Conservation (phyloP, 768 basidiomycete genomes). For the Multifurca ochricompacta region DNA sequence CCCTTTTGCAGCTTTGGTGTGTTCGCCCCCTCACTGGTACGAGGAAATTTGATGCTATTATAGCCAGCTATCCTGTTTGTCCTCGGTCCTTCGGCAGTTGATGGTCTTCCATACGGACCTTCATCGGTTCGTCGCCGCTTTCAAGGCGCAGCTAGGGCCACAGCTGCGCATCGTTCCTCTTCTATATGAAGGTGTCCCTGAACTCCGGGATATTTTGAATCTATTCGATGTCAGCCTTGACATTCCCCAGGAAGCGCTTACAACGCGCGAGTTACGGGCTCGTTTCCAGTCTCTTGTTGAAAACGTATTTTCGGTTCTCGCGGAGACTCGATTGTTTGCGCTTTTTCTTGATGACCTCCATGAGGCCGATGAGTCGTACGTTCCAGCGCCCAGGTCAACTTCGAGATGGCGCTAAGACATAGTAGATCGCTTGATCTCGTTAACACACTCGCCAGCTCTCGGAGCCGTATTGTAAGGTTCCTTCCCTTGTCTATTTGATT, state of each 20-base stretch:
- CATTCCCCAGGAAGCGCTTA: constrained; percentile 45
- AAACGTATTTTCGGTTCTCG: constrained; percentile 59
- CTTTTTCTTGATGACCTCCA: constrained; percentile 69
- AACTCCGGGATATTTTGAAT: constrained; percentile 54
- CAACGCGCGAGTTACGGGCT: constrained; percentile 54
- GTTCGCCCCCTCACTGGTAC: constrained; percentile 16
- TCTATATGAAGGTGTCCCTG: constrained; percentile 63
- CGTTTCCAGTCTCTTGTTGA: constrained; percentile 66
- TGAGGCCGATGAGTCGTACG: constrained; percentile 62
- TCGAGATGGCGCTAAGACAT: constrained; percentile 2
- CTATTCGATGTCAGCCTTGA: constrained; percentile 47
- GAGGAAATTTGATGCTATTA: constrained; percentile 3
- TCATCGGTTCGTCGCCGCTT: constrained; percentile 51
- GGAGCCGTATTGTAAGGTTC: constrained; percentile 50
- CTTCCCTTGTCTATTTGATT: background rate
- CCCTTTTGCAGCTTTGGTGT: constrained; percentile 59
- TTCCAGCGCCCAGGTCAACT: constrained; percentile 11
- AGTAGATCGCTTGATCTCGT: constrained; percentile 58
- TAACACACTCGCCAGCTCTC: constrained; percentile 53
- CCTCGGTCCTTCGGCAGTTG: constrained; percentile 63
- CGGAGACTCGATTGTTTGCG: constrained; percentile 63
- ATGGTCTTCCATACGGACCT: constrained; percentile 69
- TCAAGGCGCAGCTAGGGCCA: constrained; percentile 57
- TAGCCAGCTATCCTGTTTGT: constrained; percentile 53
- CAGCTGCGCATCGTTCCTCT: constrained; percentile 63